These are phyloP conservation scores for Starmerella kuoi DNA, from an alignment of 805 yeast species.

Conservation along the genomic window DNA sequence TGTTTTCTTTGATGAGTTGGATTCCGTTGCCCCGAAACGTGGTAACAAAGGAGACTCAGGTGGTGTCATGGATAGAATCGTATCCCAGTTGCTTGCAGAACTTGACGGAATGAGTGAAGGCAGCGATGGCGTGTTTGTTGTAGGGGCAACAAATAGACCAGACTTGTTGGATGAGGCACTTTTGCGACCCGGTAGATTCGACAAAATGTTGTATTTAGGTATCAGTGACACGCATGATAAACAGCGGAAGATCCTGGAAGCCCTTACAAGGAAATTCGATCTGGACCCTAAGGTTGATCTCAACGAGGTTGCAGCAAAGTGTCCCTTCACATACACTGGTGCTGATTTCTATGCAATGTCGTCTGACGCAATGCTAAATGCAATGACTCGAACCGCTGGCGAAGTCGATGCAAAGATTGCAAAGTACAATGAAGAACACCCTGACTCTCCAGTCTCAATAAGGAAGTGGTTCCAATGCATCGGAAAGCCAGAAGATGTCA, in stretches of 20 bases:
- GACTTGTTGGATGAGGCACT: constrained; percentile 90
- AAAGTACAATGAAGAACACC: constrained; percentile 36
- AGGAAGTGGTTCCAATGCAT: constrained; percentile 86
- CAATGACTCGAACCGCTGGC: constrained; percentile 82
- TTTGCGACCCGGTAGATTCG: constrained; percentile 88
- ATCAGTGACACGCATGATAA: constrained; percentile 83
- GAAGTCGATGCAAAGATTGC: constrained; percentile 57
- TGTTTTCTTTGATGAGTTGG: constrained; percentile 92
- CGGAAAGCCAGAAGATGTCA: constrained; percentile 53
- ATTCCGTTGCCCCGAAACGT: constrained; percentile 95
- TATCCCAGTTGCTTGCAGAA: constrained; percentile 87
- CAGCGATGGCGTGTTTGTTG: constrained; percentile 87
- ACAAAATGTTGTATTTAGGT: constrained; percentile 86
- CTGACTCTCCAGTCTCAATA: constrained; percentile 39
- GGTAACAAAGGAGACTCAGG: constrained; percentile 99
- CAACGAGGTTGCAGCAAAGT: constrained; percentile 44
- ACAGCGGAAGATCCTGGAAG: constrained; percentile 73
- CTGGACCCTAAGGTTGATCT: constrained; percentile 51
- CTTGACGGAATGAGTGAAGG: constrained; percentile 84
- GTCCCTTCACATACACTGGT: constrained; percentile 90
- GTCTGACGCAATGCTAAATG: constrained; percentile 89
- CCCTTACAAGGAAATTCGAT: constrained; percentile 66
- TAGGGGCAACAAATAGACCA: constrained; percentile 98
- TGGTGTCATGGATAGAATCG: constrained; percentile 98
- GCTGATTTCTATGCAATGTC: constrained; percentile 96